Base-by-base conservation (phyloP, 2,329 filamentous ascomycete genomes). In the Apiospora saccharicola region DNA sequence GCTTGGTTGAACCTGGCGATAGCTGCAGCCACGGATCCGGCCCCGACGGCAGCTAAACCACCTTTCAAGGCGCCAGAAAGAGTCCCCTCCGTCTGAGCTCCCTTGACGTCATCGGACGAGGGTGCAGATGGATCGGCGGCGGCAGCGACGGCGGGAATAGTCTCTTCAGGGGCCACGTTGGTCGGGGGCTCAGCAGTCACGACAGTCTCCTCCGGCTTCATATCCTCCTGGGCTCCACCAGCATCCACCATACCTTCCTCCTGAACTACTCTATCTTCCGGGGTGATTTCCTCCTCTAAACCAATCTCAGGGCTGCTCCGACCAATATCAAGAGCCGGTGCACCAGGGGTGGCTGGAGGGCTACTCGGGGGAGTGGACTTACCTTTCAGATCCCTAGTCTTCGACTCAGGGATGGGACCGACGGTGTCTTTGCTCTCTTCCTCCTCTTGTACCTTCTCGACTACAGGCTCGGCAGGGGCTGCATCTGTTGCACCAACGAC, bases 301-400 rank as follows among this genome's bases (percentile, higher is more conserved):
- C 47, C 49, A 57, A 51, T 70, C 73, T 77, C 75, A 77, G 75
- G 74, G 74, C 73, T 74, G 76, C 76, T 74, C 75, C 74, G 75
- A 12, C 46, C 68, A 76, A 75, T 70, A 75, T 75, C 74, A 76
- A 73, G 72, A 68, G 70, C 73, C 69, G 73, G 71, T 80, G 82
- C 80, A 79, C 78, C 78, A 81, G 79, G 80, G 80, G 80, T 79
- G 83, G 83, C 78, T 74, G 68, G 68, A 76, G 80, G 70, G 71
- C 46, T 73, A 76, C 47, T 73, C 61, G 73, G 70, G 70, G 75
- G 80, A 78, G 79, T 76, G 80, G 82, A 80, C 84, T 86, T 82
- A 86, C 84, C 84, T 86, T 84, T 85, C 75, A 80, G 82, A 68
- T 76, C 75, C 71, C 73, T 76, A 75, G 80, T 82, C 73, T 81